A percentile compares a stretch with the other conserved stretches of the same genome.
phyloP scores from a whole-genome alignment of 768 basidiomycete genomes.

The Boletus rubropictus region DNA sequence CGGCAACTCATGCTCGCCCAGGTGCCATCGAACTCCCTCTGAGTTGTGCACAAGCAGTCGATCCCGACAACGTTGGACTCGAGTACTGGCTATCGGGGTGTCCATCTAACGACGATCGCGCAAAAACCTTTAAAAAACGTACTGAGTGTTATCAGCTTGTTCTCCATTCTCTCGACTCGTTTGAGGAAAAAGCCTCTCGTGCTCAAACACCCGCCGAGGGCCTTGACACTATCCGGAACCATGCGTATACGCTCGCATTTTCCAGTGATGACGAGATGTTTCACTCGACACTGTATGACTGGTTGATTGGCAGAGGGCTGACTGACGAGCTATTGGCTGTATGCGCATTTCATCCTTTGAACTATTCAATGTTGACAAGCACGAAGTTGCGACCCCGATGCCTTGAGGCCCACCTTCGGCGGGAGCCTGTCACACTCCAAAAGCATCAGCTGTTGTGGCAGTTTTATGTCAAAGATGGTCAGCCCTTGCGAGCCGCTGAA shows the following conservation, averaged over 20 bases:
- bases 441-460: slow-evolving; percentile 94
- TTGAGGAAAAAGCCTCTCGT: slow-evolving; percentile 58
- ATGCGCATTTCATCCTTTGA: slow-evolving; percentile 17
- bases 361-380: slow-evolving; percentile 8
- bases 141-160: slow-evolving; percentile 77
- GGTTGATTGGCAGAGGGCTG: slow-evolving; percentile 74
- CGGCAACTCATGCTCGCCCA: slow-evolving; percentile 24
- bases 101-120: slow-evolving; percentile 54
- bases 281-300: slow-evolving; percentile 91
- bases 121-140: slow-evolving; percentile 53
- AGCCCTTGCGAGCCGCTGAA: slow-evolving; percentile 82
- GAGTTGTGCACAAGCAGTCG: slow-evolving; percentile 72
- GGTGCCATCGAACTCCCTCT: slow-evolving; percentile 85
- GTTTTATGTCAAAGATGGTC: slow-evolving; percentile 90
- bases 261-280: slow-evolving; percentile 86
- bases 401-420: slow-evolving; percentile 81
- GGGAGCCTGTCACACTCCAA: slow-evolving; percentile 72
- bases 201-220: slow-evolving; percentile 39
- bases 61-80: slow-evolving; percentile 67
- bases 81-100: slow-evolving; percentile 71
- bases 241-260: slow-evolving; percentile 85
- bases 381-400: slow-evolving; percentile 76
- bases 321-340: slow-evolving; percentile 92
- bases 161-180: slow-evolving; percentile 72
- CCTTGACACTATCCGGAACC: slow-evolving; percentile 67